These are phyloP conservation scores for Bryoglossum gracile DNA, from an alignment of 495 filamentous ascomycete species.

Conservation along the genomic window DNA sequence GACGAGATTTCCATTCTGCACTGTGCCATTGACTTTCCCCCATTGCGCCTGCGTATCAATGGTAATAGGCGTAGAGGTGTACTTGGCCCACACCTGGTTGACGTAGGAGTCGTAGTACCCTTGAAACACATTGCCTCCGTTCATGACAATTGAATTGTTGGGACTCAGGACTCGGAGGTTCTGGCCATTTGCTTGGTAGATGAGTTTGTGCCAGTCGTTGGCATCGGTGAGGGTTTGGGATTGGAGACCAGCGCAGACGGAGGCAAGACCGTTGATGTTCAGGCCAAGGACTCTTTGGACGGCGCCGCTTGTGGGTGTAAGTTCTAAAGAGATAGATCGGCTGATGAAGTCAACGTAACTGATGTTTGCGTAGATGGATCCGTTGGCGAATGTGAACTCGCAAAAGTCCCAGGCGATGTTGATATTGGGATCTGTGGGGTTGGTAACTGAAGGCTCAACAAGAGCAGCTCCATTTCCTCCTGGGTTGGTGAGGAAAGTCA, in stretches of 20 bases:
- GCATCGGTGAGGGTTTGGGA: slow-evolving; percentile 47
- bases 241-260: slow-evolving; percentile 43
- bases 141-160: slow-evolving; percentile 54
- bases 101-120: slow-evolving; percentile 61
- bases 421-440: slow-evolving; percentile 58
- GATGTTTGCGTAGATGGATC: slow-evolving; percentile 68
- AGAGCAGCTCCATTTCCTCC: slow-evolving; percentile 53
- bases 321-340: slow-evolving; percentile 55
- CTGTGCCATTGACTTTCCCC: slow-evolving; percentile 43
- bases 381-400: slow-evolving; percentile 65
- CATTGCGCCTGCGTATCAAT: slow-evolving; percentile 20
- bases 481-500: slow-evolving; percentile 66
- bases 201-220: slow-evolving; percentile 56
- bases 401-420: slow-evolving; percentile 58
- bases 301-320: slow-evolving; percentile 42
- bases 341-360: slow-evolving; percentile 68
- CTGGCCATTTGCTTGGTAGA: slow-evolving; percentile 38
- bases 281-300: slow-evolving; percentile 53
- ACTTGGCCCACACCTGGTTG: slow-evolving; percentile 57
- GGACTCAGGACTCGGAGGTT: slow-evolving; percentile 59
- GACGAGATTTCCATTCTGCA: slow-evolving; percentile 32
- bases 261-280: slow-evolving; percentile 47
- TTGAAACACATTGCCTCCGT: slow-evolving; percentile 50
- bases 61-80: slow-evolving; percentile 37
- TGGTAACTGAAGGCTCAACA: slow-evolving; percentile 64